Percentiles rank a stretch among this genome's conserved stretches.
phyloP scores from a whole-genome alignment of 2,329 filamentous ascomycete genomes.

The Beauveria sp. region DNA sequence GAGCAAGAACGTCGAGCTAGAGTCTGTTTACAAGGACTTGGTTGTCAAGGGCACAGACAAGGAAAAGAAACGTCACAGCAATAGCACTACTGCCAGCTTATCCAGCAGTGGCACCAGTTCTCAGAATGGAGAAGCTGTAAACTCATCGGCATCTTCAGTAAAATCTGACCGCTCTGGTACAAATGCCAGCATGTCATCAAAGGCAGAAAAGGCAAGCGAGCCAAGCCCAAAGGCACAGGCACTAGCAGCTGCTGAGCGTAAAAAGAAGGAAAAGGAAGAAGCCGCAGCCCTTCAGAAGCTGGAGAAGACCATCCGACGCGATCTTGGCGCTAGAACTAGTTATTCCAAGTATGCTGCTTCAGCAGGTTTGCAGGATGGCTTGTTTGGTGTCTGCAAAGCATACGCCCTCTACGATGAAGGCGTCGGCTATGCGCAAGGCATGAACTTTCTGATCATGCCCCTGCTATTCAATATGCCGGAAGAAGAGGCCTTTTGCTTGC shows the following conservation, averaged over 20 bases:
- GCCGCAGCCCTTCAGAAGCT: constrained; percentile 66
- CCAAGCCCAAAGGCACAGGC: constrained; percentile 58
- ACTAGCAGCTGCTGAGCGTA: constrained; percentile 56
- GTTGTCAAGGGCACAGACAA: constrained; percentile 73
- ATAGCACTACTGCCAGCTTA: constrained; percentile 43
- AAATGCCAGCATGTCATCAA: constrained; percentile 49
- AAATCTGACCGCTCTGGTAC: constrained; percentile 67
- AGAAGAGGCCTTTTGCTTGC: constrained; percentile 89
- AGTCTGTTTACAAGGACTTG: constrained; percentile 78
- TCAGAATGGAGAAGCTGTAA: constrained; percentile 55
- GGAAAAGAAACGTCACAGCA: constrained; percentile 57
- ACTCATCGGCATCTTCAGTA: constrained; percentile 78
- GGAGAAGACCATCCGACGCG: constrained; percentile 85
- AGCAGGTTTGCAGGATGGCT: constrained; percentile 81
- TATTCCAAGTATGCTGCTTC: constrained; percentile 94
- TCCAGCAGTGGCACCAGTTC: constrained; percentile 47
- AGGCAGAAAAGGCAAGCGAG: constrained; percentile 55
- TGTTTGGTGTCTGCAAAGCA: constrained; percentile 94
- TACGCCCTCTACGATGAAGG: constrained; percentile 92
- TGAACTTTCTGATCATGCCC: constrained; percentile 98
- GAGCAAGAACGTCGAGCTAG: constrained; percentile 87
- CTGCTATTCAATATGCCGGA: constrained; percentile 97
- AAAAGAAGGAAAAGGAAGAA: constrained; percentile 75
- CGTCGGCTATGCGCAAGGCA: constrained; percentile 95
- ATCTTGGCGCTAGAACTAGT: constrained; percentile 86